phyloP scores from a whole-genome alignment of 768 basidiomycete genomes.

The Mycena chlorophos region DNA sequence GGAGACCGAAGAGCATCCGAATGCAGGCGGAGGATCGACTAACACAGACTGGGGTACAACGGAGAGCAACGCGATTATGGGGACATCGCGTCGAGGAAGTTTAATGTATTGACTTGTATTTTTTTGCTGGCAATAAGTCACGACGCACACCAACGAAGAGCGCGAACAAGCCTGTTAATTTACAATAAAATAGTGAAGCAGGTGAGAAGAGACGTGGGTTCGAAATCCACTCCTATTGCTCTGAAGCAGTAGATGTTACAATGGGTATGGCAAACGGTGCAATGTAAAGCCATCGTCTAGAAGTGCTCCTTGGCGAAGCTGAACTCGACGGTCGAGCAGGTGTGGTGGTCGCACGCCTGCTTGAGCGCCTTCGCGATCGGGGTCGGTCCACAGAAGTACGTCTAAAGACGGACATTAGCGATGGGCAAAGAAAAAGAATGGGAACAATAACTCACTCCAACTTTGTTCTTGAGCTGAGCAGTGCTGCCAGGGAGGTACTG shows the following conservation, averaged over 20 bases:
- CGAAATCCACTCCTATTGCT: background rate
- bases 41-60: conserved; percentile 44
- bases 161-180: background rate
- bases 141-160: too few relatives aligned
- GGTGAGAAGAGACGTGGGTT: background rate
- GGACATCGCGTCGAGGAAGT: conserved; percentile 45
- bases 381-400: conserved; percentile 87
- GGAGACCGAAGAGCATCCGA: conserved; percentile 75
- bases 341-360: conserved; percentile 60
- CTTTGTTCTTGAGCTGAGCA: conserved; percentile 77
- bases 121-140: too few relatives aligned
- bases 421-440: background rate
- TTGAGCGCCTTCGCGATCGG: conserved; percentile 76
- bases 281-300: conserved; percentile 8
- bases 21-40: conserved; percentile 70
- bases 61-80: conserved; percentile 44
- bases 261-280: conserved; percentile 15
- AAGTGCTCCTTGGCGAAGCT: conserved; percentile 70
- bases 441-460: conserved; percentile 59
- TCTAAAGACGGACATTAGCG: conserved; percentile 44
- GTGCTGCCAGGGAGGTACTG: conserved; percentile 79
- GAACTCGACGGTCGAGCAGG: conserved; percentile 62
- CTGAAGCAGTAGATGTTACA: conserved; percentile 9
- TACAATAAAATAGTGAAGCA: conserved; percentile 2
- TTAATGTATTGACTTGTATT: too few relatives aligned